These are phyloP conservation scores for Tolypocladium guangdongense DNA, from an alignment of 2,329 filamentous ascomycete genomes.

Conservation along the genomic window DNA sequence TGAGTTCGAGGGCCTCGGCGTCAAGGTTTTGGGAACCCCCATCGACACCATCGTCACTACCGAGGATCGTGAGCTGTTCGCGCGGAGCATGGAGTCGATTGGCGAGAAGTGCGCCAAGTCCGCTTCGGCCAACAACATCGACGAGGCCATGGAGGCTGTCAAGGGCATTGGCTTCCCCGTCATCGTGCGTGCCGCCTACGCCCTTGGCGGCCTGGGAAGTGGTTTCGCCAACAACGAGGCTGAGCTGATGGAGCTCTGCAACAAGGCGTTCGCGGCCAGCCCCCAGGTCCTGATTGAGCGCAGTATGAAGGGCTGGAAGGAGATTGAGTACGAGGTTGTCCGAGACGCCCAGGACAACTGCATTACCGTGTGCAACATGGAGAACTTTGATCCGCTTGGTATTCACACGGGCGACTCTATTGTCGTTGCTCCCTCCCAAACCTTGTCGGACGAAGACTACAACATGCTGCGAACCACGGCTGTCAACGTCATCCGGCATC, in stretches of 20 bases:
- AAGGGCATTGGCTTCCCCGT: conserved; percentile 92
- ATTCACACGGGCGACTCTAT: conserved; percentile 98
- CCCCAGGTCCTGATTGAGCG: conserved; percentile 94
- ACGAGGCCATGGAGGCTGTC: conserved; percentile 81
- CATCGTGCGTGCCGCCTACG: conserved; percentile 93
- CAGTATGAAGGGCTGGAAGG: conserved; percentile 99
- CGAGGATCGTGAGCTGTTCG: conserved; percentile 94
- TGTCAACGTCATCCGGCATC: conserved; percentile 91
- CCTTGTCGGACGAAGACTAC: conserved; percentile 93
- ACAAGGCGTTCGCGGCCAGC: conserved; percentile 88
- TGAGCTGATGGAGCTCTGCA: conserved; percentile 78
- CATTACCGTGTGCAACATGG: conserved; percentile 99
- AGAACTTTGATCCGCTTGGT: conserved; percentile 97
- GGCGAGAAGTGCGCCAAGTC: conserved; percentile 97
- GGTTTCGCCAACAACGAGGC: conserved; percentile 86
- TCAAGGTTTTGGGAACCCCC: conserved; percentile 89
- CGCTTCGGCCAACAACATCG: conserved; percentile 76
- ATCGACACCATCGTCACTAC: conserved; percentile 98
- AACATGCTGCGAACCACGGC: conserved; percentile 98
- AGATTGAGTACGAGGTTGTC: conserved; percentile 98
- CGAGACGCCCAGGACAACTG: conserved; percentile 94
- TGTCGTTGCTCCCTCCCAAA: conserved; percentile 94
- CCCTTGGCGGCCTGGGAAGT: conserved; percentile 86
- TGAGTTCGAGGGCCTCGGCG: conserved; percentile 85
- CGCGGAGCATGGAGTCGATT: conserved; percentile 96